These are phyloP conservation scores for Ophiostoma novo-ulmi DNA, from an alignment of 2,329 filamentous ascomycete genomes.

Conservation along the genomic window DNA sequence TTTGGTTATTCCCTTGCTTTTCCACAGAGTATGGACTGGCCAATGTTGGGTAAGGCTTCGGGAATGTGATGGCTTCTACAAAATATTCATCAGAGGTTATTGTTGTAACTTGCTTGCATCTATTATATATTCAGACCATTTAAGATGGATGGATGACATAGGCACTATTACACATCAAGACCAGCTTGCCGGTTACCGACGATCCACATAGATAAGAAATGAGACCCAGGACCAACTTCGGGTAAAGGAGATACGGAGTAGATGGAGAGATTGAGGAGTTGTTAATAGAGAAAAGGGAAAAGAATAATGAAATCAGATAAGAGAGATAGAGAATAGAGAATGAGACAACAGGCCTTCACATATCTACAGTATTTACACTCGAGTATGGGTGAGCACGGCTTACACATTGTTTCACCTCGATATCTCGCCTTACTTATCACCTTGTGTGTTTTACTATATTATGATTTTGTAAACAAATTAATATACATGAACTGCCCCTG, in stretches of 20 bases:
- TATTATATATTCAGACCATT: too few species aligned
- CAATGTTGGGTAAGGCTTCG: background rate
- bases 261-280: background rate
- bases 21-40: background rate
- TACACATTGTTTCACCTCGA: background rate
- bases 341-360: background rate
- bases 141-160: too few species aligned
- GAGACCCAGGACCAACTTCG: background rate
- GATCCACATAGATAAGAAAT: slow-evolving; percentile 6
- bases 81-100: background rate
- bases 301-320: background rate
- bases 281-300: background rate
- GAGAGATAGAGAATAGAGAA: background rate
- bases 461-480: background rate
- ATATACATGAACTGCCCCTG: background rate
- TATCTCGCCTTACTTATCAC: background rate
- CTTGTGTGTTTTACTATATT: background rate
- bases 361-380: background rate
- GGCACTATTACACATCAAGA: background rate
- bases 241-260: background rate
- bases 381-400: background rate
- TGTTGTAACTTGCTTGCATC: background rate
- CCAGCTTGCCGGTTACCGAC: background rate
- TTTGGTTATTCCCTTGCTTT: background rate
- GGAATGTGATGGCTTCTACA: background rate